phyloP scores from a whole-genome alignment of 2,329 filamentous ascomycete species.

The Rhinocladiella mackenziei region DNA sequence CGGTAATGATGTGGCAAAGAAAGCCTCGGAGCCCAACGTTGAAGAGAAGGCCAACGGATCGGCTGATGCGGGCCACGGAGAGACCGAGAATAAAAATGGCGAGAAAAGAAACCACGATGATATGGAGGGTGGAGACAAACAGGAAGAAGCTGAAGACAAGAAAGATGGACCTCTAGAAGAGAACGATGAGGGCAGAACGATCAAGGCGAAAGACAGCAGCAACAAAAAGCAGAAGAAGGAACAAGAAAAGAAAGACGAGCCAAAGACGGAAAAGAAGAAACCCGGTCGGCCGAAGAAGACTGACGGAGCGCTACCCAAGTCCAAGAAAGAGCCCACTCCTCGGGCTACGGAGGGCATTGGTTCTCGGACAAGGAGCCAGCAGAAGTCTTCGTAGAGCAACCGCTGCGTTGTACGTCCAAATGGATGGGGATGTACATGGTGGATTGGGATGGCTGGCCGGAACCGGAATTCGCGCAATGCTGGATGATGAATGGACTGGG shows the following conservation, averaged over 20 bases:
- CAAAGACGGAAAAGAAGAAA: conserved; percentile 34
- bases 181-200: conserved; percentile 43
- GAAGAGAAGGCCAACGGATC: conserved; percentile 42
- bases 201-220: conserved; percentile 22
- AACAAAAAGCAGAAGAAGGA: conserved; percentile 25
- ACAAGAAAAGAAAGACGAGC: conserved; percentile 20
- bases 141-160: conserved; percentile 13
- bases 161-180: conserved; percentile 25
- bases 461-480: conserved; percentile 3
- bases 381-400: background rate
- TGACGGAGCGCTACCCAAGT: conserved; percentile 34
- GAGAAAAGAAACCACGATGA: conserved; percentile 15
- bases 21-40: conserved; percentile 56
- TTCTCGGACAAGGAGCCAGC: conserved; percentile 23
- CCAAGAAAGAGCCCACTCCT: conserved; percentile 22
- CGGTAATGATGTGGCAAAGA: conserved; percentile 64
- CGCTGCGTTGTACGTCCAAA: background rate
- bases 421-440: background rate
- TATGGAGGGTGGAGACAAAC: conserved; percentile 38
- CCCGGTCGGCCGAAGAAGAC: conserved; percentile 38
- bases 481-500: too few species aligned
- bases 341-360: conserved; percentile 22
- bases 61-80: conserved; percentile 36
- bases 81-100: conserved; percentile 31
- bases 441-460: background rate